These are phyloP conservation scores for Ophiostoma pallidulum DNA, from an alignment of 2,329 filamentous ascomycete species.

Conservation along the genomic window DNA sequence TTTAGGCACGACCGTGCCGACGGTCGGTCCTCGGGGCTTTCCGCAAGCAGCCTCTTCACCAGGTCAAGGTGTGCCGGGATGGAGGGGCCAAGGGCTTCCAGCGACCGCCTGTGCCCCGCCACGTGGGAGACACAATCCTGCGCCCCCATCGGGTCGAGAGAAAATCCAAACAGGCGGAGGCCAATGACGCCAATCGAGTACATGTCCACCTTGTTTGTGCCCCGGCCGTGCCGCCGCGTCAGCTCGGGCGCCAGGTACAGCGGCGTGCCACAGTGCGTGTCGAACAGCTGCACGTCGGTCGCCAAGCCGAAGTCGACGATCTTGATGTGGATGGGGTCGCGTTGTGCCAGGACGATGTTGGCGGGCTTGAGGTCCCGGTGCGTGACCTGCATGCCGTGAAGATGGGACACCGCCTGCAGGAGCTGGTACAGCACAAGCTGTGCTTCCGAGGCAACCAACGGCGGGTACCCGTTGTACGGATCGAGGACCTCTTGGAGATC, in stretches of 20 bases:
- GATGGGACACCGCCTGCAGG: neutral
- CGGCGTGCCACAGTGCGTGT: neutral
- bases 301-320: neutral
- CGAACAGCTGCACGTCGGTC: neutral
- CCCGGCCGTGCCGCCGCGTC: neutral
- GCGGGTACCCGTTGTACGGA: neutral
- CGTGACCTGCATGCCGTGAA: neutral
- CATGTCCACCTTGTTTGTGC: constrained; percentile 4
- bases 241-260: neutral
- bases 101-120: neutral
- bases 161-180: neutral
- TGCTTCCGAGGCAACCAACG: neutral
- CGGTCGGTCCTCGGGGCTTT: neutral
- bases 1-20: neutral
- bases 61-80: neutral
- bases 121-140: neutral
- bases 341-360: neutral
- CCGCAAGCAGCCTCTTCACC: neutral
- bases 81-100: neutral
- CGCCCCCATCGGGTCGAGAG: neutral
- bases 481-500: neutral
- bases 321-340: neutral
- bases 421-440: neutral
- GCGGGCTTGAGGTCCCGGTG: constrained; percentile 2
- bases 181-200: constrained; percentile 2